phyloP scores from a whole-genome alignment of 495 filamentous ascomycete genomes.

The Trypethelium eluteriae region DNA sequence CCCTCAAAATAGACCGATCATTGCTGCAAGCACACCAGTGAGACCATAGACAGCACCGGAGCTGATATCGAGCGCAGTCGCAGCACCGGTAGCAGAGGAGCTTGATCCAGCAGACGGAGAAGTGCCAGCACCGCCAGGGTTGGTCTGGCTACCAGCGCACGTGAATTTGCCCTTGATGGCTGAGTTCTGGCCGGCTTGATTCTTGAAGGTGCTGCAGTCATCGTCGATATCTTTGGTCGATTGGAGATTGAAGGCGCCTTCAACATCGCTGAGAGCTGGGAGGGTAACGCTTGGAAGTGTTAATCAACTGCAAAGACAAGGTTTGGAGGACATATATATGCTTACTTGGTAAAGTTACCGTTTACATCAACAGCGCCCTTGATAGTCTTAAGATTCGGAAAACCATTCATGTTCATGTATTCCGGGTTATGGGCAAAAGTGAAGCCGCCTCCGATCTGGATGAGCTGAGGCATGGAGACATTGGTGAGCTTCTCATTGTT shows the following conservation, averaged over 20 bases:
- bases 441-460: slow-evolving; percentile 65
- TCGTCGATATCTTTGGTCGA: slow-evolving; percentile 46
- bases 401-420: slow-evolving; percentile 53
- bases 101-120: slow-evolving; percentile 22
- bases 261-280: slow-evolving; percentile 62
- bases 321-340: slow-evolving; percentile 19
- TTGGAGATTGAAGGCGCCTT: slow-evolving; percentile 81
- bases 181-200: slow-evolving; percentile 42
- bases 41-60: slow-evolving; percentile 28
- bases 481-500: slow-evolving; percentile 69
- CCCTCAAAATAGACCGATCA: slow-evolving; percentile 36
- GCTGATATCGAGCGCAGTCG: slow-evolving; percentile 28
- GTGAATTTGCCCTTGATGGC: slow-evolving; percentile 41
- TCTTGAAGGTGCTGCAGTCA: slow-evolving; percentile 39
- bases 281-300: slow-evolving; percentile 54
- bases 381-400: slow-evolving; percentile 60
- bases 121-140: slow-evolving; percentile 27
- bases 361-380: slow-evolving; percentile 82
- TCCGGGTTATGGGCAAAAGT: slow-evolving; percentile 81
- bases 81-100: slow-evolving; percentile 22
- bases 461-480: slow-evolving; percentile 63
- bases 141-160: slow-evolving; percentile 34
- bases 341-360: slow-evolving; percentile 77
- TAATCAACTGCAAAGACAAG: neutral
- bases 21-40: slow-evolving; percentile 33